A percentile compares a stretch with the other conserved stretches of the same genome.
Evolutionary conservation across 805 yeast genomes (phyloP).

Genomic region (Barnettozyma pratensis): DNA sequence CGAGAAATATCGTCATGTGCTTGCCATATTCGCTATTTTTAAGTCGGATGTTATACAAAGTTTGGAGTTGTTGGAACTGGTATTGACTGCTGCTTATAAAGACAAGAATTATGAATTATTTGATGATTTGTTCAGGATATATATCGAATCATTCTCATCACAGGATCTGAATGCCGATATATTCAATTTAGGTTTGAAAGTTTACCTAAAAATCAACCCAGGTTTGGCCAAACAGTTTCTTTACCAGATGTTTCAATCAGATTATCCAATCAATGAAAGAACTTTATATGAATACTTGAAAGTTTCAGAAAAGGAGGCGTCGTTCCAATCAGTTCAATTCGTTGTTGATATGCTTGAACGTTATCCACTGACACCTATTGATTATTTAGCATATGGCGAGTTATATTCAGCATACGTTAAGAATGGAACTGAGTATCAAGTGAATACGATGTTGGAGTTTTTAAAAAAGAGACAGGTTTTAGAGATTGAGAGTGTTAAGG

Average conservation of each 20-base stretch:
- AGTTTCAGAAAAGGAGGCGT: conserved; percentile 14
- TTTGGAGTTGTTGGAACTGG: conserved; percentile 6
- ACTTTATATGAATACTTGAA: conserved; percentile 18
- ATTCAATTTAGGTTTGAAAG: conserved; percentile 21
- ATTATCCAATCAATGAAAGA: conserved; percentile 20
- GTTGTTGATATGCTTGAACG: conserved; percentile 18
- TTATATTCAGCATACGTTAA: conserved; percentile 4
- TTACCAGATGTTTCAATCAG: conserved; percentile 22
- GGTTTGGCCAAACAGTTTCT: conserved; percentile 25
- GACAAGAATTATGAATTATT: conserved; percentile 11
- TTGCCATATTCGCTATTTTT: conserved; percentile 6
- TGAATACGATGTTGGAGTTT: conserved; percentile 3
- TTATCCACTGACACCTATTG: conserved; percentile 19
- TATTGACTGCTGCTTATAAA: conserved; percentile 6
- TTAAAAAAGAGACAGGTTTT: conserved; percentile 7
- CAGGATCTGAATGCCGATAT: conserved; percentile 5
- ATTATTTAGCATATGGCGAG: conserved; percentile 13
- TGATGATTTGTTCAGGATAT: conserved; percentile 17
- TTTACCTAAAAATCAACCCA: conserved; percentile 17
- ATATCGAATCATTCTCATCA: conserved; percentile 10
- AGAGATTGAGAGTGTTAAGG: conserved; percentile 7
- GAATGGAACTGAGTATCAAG: conserved; percentile 5
- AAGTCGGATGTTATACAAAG: conserved; percentile 5
- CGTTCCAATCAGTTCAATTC: conserved; percentile 17
- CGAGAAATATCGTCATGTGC: conserved; percentile 7